phyloP scores from a whole-genome alignment of 1,139 yeast genomes.

The Sugiyamaella sp. region DNA sequence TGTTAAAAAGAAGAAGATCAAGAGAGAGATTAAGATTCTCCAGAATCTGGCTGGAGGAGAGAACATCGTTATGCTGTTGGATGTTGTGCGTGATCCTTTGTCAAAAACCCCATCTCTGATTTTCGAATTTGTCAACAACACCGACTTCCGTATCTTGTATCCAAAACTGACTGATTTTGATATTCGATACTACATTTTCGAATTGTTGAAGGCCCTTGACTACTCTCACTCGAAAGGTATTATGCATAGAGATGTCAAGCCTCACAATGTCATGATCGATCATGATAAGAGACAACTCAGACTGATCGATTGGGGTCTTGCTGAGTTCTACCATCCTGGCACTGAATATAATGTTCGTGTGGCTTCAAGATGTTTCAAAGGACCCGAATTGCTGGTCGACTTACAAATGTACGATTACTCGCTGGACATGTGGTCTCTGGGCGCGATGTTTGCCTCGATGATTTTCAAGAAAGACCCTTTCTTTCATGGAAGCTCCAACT shows the following conservation, averaged over 20 bases:
- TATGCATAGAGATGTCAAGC: constrained; percentile 98
- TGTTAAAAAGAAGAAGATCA: constrained; percentile 93
- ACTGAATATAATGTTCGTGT: constrained; percentile 96
- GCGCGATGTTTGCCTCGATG: constrained; percentile 98
- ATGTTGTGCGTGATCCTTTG: constrained; percentile 86
- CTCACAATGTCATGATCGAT: constrained; percentile 98
- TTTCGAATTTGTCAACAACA: constrained; percentile 87
- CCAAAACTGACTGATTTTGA: constrained; percentile 87
- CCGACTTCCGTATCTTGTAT: constrained; percentile 87
- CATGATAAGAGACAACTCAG: constrained; percentile 71
- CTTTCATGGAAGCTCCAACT: constrained; percentile 94
- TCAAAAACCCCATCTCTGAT: constrained; percentile 92
- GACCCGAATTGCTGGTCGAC: constrained; percentile 95
- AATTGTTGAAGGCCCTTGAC: constrained; percentile 86
- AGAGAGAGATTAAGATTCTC: constrained; percentile 89
- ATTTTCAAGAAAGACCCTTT: constrained; percentile 96
- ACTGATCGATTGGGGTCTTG: constrained; percentile 97
- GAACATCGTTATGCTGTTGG: constrained; percentile 77
- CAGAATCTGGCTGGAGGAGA: constrained; percentile 88
- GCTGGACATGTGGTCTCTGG: constrained; percentile 94
- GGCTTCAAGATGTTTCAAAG: constrained; percentile 97
- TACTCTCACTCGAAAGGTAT: constrained; percentile 97
- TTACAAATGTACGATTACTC: constrained; percentile 93
- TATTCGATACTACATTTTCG: constrained; percentile 85
- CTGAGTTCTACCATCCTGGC: constrained; percentile 95